Base-by-base conservation (phyloP, 768 basidiomycete species). In the Leucocoprinus birnbaumii region DNA sequence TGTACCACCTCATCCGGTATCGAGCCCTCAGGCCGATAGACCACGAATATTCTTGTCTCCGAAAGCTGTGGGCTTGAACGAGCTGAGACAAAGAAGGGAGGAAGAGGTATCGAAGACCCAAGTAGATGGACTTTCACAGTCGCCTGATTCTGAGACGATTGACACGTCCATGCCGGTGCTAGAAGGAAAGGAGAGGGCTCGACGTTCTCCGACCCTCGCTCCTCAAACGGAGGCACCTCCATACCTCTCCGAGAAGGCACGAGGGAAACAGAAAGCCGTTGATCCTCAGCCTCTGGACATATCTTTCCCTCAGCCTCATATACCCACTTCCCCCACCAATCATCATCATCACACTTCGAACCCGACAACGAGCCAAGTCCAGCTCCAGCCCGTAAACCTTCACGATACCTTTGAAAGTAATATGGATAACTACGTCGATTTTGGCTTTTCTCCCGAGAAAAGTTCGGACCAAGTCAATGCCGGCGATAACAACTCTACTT, bases 231-330 rank as follows among this genome's bases (percentile, higher is more conserved):
- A 48, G 18, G 19, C 38, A 5, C 47, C 18, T 4, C 40, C 6
- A 14, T 35, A 41, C 19, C 53, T 55, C 4, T 55, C 53, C 22
- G 53, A 55, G n/a, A 55, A 55, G 26, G 53, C 53, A 21, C 46
- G 26, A 16, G 53, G 53, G 3, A 55, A 55, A n/a, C 53, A 42
- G 22, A 55, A 48, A 40, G 53, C 53, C 18, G 14, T 55, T 21
- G 47, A 55, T 6, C 16, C 46, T 18, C 21, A 16, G 8, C 26
- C 26, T 9, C 3, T 19, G 8, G 26, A 37, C 22, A 16, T 44
- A 16, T 16, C 16, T 26, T 19, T 8, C 19, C 52, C 24, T 4
- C 5, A 5, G 31, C 31, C 31, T 31, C 31, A 5, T 31, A 31
- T 11, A 31, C 6, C 11, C 6, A 31, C n/a, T 31, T 5, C 31